Evolutionary conservation across 495 filamentous ascomycete genomes (phyloP), one percentile per base, ranked within the genome.

Genomic region (Elasticomyces elasticus): DNA sequence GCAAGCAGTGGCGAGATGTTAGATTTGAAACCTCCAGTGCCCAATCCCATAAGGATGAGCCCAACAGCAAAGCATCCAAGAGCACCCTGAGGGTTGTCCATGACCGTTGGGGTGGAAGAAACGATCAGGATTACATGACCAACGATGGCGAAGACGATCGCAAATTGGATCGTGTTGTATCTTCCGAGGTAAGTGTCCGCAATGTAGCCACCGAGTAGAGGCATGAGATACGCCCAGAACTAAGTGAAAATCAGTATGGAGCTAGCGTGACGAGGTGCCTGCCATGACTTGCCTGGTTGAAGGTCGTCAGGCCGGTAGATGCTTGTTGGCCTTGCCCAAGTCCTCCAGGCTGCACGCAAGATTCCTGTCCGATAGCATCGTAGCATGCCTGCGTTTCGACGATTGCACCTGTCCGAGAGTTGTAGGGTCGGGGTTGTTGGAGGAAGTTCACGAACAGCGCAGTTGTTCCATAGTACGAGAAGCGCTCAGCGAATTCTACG

Each of bases 21-120:
- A 62, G 83, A 81, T 69, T 91, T 91, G 71, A 92, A 83, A 70
- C 83, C 78, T 73, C 87, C 87, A 44, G 78, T 76, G 20, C 78
- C 72, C 12, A 84, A 74, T 50, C 81, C 71, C 55, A 82, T 74
- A 52, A 81, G 71, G 56, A 58, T 23, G 22, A 52, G 33, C 11
- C 54, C 54, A 28, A 56, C 27, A 0, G 38, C 4, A 31, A 59
- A 59, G 15, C 31, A 43, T 27, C 46, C 64, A 51, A 78, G 59
- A 5, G 68, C 60, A 22, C 66, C 62, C 52, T 72, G 20, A 2
- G 31, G 33, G 38, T 46, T 51, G 23, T 28, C 25, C 56, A 49
- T 66, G 63, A 17, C 67, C 17, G 65, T 30, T 66, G 66, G 17
- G 65, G 50, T 6, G 61, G 64, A 49, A 51, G 49, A n/a, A 63